phyloP scores from a whole-genome alignment of 106 monocot species.

The Platanthera guangdongensis region DNA sequence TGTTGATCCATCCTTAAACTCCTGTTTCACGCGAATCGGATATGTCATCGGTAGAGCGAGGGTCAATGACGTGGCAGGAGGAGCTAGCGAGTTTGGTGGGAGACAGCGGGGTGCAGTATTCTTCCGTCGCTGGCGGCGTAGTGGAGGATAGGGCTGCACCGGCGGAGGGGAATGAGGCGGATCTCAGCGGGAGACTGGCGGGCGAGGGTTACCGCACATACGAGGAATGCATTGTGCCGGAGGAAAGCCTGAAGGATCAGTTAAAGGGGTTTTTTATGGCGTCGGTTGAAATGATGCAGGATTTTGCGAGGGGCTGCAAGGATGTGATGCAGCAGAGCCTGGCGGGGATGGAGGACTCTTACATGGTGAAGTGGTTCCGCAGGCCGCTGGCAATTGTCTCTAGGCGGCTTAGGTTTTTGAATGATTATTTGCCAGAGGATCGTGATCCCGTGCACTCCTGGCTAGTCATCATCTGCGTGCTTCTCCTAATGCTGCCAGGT shows the following conservation, averaged over 20 bases:
- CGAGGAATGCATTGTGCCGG: slow-evolving; percentile 25
- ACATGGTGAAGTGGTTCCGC: slow-evolving; percentile 39
- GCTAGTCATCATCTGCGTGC: slow-evolving; percentile 65
- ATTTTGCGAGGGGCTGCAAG: slow-evolving; percentile 55
- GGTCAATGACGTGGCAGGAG: slow-evolving; percentile 54
- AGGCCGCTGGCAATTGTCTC: slow-evolving; percentile 29
- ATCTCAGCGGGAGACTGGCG: slow-evolving; percentile 1
- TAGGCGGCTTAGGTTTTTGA: slow-evolving; percentile 55
- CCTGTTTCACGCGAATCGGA: background rate
- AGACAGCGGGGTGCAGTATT: slow-evolving; percentile 36
- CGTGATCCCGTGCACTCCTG: slow-evolving; percentile 73
- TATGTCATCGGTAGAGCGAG: slow-evolving; percentile 10
- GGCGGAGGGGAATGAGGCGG: background rate
- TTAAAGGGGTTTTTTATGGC: slow-evolving; percentile 69
- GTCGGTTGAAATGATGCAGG: slow-evolving; percentile 64
- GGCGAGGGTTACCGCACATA: slow-evolving; percentile 12
- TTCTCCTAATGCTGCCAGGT: slow-evolving; percentile 64
- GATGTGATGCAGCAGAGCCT: slow-evolving; percentile 69
- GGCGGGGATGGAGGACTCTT: slow-evolving; percentile 54
- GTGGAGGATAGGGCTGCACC: slow-evolving; percentile 6
- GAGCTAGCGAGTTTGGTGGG: slow-evolving; percentile 41
- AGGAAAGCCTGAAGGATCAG: slow-evolving; percentile 80
- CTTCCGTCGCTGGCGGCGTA: slow-evolving; percentile 1
- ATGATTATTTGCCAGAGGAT: slow-evolving; percentile 97
- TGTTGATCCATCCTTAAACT: background rate